Conservation (phyloP, 2,329 filamentous ascomycete genomes). For the Trichoderma atroviride region DNA sequence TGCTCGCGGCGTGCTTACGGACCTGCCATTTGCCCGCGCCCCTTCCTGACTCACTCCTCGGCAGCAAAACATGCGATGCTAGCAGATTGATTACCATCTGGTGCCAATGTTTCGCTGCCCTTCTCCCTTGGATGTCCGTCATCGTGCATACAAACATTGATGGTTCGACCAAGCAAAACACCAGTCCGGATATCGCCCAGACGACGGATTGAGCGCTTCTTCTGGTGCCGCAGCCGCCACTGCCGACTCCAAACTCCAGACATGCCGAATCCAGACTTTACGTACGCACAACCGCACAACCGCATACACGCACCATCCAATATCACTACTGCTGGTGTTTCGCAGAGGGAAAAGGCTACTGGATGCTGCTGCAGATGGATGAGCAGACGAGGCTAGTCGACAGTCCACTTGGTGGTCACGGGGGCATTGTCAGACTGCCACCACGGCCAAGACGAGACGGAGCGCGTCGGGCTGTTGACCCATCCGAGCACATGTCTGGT, state of each 20-base stretch:
- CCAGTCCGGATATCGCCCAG: background rate
- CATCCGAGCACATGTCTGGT: slow-evolving; percentile 12
- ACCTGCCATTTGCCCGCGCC: slow-evolving; percentile 6
- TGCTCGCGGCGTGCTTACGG: background rate
- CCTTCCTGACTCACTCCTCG: slow-evolving; percentile 20
- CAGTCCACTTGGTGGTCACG: slow-evolving; percentile 24
- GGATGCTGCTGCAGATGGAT: slow-evolving; percentile 10
- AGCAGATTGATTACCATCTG: slow-evolving; percentile 4
- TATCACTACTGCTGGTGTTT: background rate
- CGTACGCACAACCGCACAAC: background rate
- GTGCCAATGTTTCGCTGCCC: slow-evolving; percentile 5
- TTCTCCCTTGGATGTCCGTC: slow-evolving; percentile 4
- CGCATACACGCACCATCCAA: background rate
- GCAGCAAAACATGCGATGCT: slow-evolving; percentile 13
- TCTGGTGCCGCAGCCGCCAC: slow-evolving; percentile 13
- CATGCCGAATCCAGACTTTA: background rate
- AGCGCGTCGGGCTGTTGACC: slow-evolving; percentile 15
- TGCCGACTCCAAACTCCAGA: slow-evolving; percentile 13
- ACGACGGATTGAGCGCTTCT: slow-evolving; percentile 2
- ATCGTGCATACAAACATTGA: slow-evolving; percentile 2
- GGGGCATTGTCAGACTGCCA: slow-evolving; percentile 24
- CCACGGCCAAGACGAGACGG: slow-evolving; percentile 14
- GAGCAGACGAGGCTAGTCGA: slow-evolving; percentile 6
- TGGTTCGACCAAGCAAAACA: background rate
- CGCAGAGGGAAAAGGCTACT: background rate